Base-by-base conservation (phyloP, 768 basidiomycete species). In the Phlebiopsis gigantea region DNA sequence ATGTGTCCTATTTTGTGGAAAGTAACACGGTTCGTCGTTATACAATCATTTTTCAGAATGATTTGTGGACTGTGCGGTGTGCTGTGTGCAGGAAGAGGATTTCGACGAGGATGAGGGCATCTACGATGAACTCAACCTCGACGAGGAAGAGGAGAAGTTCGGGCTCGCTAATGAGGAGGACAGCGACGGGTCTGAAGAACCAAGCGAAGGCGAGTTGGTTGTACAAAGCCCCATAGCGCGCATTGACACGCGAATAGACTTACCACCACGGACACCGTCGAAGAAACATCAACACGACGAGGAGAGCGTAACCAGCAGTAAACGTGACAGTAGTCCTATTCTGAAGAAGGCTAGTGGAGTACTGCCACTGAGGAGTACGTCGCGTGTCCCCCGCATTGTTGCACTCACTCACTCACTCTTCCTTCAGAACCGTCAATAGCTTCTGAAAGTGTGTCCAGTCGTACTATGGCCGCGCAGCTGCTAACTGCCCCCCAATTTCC, bases 41-140 rank as follows among this genome's bases (percentile, higher is more conserved):
- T n/a, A 31, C 53, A 46, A 47, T 26, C 17, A 8, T 19, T 17
- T 28, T 60, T 42, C 1, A 10, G n/a, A 21, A 17, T 2, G 34
- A 14, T 12, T 14, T 22, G 1, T 17, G 6, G 22, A 52, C 47
- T 28, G 43, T 50, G 5, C 49, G 43, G 21, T 42, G 28, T 43
- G 19, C 10, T 9, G 26, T 44, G 5, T 44, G 49, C 69, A 98
- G 97, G 93, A 96, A 53, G 97, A 98, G 65, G 89, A 91, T 65
- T 99, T 97, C 71, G 94, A 98, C 57, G 95, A 96, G 69, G 93
- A 98, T 66, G 90, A 94, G 69, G 94, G 92, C 46, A 90, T 99
- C 50, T 99, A 99, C 66, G 97, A 98, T 64, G 97, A 98, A 15
- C 90, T 99, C 59, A 91, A 91, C 65, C 87, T 99, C 46, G 91